Base-by-base conservation (phyloP, 2,329 filamentous ascomycete species). In the Beauveria australis region DNA sequence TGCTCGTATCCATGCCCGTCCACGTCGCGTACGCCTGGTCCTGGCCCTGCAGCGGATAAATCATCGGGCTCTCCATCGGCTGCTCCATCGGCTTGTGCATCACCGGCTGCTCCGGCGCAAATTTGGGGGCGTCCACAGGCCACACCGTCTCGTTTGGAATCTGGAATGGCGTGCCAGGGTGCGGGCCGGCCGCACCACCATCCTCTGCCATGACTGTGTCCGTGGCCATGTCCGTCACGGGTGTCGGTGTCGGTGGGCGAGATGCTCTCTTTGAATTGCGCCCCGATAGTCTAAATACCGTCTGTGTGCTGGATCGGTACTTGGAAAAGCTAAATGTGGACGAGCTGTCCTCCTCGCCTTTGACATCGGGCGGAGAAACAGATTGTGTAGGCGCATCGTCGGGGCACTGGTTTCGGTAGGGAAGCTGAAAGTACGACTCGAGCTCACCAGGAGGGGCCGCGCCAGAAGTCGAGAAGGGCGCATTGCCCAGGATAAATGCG, bases 401-500 rank as follows among this genome's bases (percentile, higher is more conserved):
- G 46, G 73, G 63, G 63, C 74, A 76, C 59, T 72, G 69, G 52
- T 69, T 73, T 59, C 72, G 69, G 60, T 71, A 69, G 5, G 74
- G 74, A 40, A 75, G 67, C 59, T 73, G 67, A 64, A 76, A 76
- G 65, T 75, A 73, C 44, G 70, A 59, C 54, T 75, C 74, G 52
- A 76, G 73, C 63, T 76, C 73, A 60, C 68, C 69, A 7, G 73
- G 74, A 22, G 74, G 74, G 5, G 74, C 73, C 14, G 72, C 74
- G 59, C 64, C 69, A 22, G 68, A 67, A 16, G 67, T 71, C 16
- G 71, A 74, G 59, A 75, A 76, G 1, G 74, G 75, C 10, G 73
- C 71, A 37, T 73, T 76, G 47, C 76, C 76, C 2, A 78, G 72
- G 12, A 76, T 76, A 59, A 75, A 78, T 26, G 76, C 75, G 48